These are phyloP conservation scores for Phlebiopsis gigantea DNA, from an alignment of 768 basidiomycete species.

Conservation along the genomic window DNA sequence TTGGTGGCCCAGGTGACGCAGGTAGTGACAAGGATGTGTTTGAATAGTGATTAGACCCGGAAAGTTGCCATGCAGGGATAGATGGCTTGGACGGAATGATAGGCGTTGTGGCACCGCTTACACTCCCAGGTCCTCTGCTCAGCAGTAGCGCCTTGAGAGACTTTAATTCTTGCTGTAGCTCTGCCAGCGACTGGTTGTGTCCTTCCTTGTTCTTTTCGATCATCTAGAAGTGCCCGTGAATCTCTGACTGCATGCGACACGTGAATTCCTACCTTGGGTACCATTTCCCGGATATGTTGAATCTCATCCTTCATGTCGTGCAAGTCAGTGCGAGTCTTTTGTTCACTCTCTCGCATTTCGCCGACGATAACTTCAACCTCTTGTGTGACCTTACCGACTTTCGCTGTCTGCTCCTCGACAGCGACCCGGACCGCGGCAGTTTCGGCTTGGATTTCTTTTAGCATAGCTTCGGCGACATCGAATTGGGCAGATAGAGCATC, in stretches of 20 bases:
- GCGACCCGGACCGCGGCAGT: slow-evolving; percentile 66
- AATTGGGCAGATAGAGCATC: slow-evolving; percentile 84
- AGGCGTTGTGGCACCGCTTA: slow-evolving; percentile 45
- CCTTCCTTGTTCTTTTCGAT: slow-evolving; percentile 88
- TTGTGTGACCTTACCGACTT: slow-evolving; percentile 64
- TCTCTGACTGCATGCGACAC: background rate
- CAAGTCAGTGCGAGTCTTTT: slow-evolving; percentile 80
- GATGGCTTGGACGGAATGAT: slow-evolving; percentile 54
- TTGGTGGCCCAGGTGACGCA: slow-evolving; percentile 10
- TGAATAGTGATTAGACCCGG: slow-evolving; percentile 27
- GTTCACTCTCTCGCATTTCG: slow-evolving; percentile 85
- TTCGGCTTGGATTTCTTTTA: slow-evolving; percentile 77
- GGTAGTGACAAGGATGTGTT: slow-evolving; percentile 5
- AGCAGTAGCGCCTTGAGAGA: slow-evolving; percentile 88
- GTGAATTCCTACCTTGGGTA: slow-evolving; percentile 70
- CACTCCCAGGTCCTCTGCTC: slow-evolving; percentile 53
- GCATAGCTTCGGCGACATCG: slow-evolving; percentile 76
- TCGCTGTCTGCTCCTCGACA: slow-evolving; percentile 71
- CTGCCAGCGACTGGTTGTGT: slow-evolving; percentile 76
- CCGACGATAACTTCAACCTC: slow-evolving; percentile 75
- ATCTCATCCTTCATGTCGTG: slow-evolving; percentile 89
- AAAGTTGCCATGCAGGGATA: slow-evolving; percentile 91
- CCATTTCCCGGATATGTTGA: slow-evolving; percentile 82
- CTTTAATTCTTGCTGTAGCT: slow-evolving; percentile 91
- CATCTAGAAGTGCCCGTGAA: slow-evolving; percentile 53